phyloP scores from a whole-genome alignment of 768 basidiomycete genomes.

The Xanthoconium purpureum region DNA sequence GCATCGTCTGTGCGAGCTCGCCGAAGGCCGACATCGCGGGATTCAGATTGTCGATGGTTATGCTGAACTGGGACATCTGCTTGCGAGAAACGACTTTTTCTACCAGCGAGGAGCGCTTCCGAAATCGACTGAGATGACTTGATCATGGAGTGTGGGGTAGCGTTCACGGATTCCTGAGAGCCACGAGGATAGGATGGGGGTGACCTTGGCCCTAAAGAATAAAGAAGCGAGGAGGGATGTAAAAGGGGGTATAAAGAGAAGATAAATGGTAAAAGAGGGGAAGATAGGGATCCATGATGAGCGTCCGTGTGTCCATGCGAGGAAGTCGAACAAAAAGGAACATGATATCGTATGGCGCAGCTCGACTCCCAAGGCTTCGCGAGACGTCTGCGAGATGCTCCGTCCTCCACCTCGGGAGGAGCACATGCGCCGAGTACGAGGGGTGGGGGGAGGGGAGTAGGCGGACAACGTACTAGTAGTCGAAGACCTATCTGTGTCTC shows the following conservation, averaged over 20 bases:
- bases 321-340: constrained; percentile 39
- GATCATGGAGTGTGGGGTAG: constrained; percentile 8
- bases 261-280: constrained; percentile 29
- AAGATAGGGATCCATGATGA: constrained; percentile 40
- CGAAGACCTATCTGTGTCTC: constrained; percentile 34
- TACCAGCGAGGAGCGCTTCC: constrained; percentile 8
- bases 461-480: constrained; percentile 48
- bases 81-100: constrained; percentile 26
- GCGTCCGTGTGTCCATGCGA: constrained; percentile 40
- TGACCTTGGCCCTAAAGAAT: constrained; percentile 42
- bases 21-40: constrained; percentile 14
- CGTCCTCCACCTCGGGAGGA: constrained; percentile 40
- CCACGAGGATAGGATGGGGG: constrained; percentile 35
- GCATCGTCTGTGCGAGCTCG: constrained; percentile 22
- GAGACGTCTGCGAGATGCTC: constrained; percentile 35
- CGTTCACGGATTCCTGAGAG: constrained; percentile 20
- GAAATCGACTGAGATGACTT: constrained; percentile 15
- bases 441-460: constrained; percentile 37
- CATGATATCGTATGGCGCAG: constrained; percentile 27
- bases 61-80: constrained; percentile 11
- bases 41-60: constrained; percentile 10
- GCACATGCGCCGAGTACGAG: constrained; percentile 35
- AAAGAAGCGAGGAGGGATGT: constrained; percentile 31
- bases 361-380: constrained; percentile 48
- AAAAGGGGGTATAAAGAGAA: constrained; percentile 31